phyloP scores from a whole-genome alignment of 176 grass and related monocot species.

The Avena insularis region DNA sequence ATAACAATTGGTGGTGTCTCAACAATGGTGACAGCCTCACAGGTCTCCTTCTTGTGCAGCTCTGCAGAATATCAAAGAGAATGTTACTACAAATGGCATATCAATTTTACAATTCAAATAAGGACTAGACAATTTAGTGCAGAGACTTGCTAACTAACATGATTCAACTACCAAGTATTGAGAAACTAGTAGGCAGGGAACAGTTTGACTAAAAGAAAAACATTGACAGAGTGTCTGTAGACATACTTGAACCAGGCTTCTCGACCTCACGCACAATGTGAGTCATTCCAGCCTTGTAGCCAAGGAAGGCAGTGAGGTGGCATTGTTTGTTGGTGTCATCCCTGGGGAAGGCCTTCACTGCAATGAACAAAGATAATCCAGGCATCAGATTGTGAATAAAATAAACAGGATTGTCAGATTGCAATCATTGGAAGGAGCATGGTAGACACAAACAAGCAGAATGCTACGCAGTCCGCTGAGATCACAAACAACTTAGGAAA shows the following conservation, averaged over 20 bases:
- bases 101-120: not conserved
- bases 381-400: not conserved
- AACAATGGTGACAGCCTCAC: slow-evolving; percentile 88
- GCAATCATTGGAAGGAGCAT: not conserved
- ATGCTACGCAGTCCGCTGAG: not conserved
- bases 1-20: slow-evolving; percentile 84
- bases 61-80: slow-evolving; percentile 52
- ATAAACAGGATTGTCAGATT: too few relatives aligned
- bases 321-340: slow-evolving; percentile 69
- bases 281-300: slow-evolving; percentile 98
- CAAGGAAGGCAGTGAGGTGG: slow-evolving; percentile 90
- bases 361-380: not conserved
- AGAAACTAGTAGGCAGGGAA: not conserved
- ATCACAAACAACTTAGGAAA: not conserved
- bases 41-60: slow-evolving; percentile 97
- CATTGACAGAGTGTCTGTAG: not conserved
- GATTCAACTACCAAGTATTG: not conserved
- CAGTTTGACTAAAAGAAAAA: not conserved
- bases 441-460: not conserved
- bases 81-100: not conserved
- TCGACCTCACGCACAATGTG: slow-evolving; percentile 98
- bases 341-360: slow-evolving; percentile 92
- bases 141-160: not conserved
- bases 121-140: not conserved
- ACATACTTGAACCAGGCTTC: slow-evolving; percentile 75